Evolutionary conservation across 169 alveolate genomes (phyloP), one percentile per base, ranked within the genome.

Genomic region (Plasmodium sp.): DNA sequence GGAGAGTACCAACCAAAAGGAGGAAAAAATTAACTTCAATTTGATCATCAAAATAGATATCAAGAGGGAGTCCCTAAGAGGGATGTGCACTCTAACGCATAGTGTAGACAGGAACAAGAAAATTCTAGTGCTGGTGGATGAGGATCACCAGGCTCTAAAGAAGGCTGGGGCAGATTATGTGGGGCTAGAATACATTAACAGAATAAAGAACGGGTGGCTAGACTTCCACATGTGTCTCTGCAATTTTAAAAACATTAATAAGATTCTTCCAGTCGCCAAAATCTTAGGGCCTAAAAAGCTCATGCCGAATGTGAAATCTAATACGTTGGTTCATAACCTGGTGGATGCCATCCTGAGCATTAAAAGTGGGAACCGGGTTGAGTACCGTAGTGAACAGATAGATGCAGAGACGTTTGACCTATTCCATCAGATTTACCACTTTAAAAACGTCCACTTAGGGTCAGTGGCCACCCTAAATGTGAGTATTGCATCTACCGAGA

Each of bases 291-390:
- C 99, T 0, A 96, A 96, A 83, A 98, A 98, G 75, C 96, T 98
- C 56, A 98, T 98, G 99, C 99, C 99, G 12, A 98, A 98, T 62
- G 95, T 97, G 27, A 98, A 98, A 84, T 96, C 98, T 14, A 99
- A 99, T 48, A 95, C 97, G 12, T 84, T 96, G 2, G 91, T 95
- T 22, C 93, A 88, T 36, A 95, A 96, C 72, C 27, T 96, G 51
- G 74, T 90, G 34, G 97, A 95, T 34, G 95, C 97, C 1, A 81
- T 96, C 27, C 81, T 88, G 72, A 92, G 92, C 75, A 82, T 96
- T 16, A 94, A 94, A 74, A 94, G 97, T 81, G 93, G 95, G 27
- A 96, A 96, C 51, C 82, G 93, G 3, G 85, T 96, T 22, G 97
- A 96, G 93, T 96, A 93, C 93, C 43, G 97, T 72, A 96, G 96